Base-by-base conservation (phyloP, 2,329 filamentous ascomycete genomes). In the Trichoderma sp. region DNA sequence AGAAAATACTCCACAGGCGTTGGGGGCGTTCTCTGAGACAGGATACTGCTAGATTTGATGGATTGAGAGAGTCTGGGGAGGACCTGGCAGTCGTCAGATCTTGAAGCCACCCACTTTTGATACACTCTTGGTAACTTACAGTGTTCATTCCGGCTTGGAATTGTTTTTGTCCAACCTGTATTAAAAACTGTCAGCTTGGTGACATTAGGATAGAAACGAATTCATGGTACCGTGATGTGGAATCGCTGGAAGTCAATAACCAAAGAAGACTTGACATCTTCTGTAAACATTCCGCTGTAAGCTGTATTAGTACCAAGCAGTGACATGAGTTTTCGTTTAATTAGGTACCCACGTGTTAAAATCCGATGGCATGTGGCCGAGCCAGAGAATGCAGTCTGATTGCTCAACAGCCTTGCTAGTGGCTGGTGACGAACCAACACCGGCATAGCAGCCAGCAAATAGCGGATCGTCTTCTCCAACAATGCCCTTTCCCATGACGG, bases 341-440 rank as follows among this genome's bases (percentile, higher is more conserved):
- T 20, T 3, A n/a, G 17, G 4, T 11, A 67, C 64, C 28, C 2
- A 67, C 64, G 64, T 67, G 1, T 67, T 67, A 28, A 67, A 67
- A 36, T 67, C 64, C 0, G 64, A 36, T 3, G 64, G 64, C 50
- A 67, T 39, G n/a, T 68, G 71, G 2, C 73, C 74, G 32, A 74
- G 59, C 73, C 73, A 71, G 9, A 75, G 70, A 8, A 75, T 59
- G 34, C 66, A 72, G 58, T 75, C 73, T 20, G 74, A 68, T 1
- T 39, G 9, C 55, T 74, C 71, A 15, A 74, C 71, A 4, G 34
- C 20, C 28, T 20, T 53, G 55, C 26, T 57, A 3, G 57, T 58
- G 4, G n/a, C n/a, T 8, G 39, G 28, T 28, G 4, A 26, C 3
- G 64, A 68, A 13, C 53, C 55, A 32, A 26, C 39, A 13, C 55